phyloP scores from a whole-genome alignment of 2,329 filamentous ascomycete genomes.

The Colletotrichum cereale region DNA sequence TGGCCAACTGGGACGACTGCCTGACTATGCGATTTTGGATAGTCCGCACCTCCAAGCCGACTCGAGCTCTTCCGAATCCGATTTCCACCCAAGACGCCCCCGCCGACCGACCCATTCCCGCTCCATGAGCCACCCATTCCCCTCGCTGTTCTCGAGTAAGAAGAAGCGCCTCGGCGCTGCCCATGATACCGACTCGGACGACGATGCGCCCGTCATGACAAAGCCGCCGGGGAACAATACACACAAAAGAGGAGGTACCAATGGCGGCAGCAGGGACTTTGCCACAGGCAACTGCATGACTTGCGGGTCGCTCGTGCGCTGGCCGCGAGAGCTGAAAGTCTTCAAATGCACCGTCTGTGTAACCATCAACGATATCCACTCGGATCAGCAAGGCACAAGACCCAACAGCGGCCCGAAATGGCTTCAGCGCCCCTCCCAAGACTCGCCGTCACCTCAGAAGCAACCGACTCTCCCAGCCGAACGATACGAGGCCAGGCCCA shows the following conservation, averaged over 20 bases:
- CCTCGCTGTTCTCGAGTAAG: slow-evolving; percentile 73
- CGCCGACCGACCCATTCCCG: slow-evolving; percentile 62
- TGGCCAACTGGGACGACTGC: slow-evolving; percentile 41
- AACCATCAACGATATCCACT: slow-evolving; percentile 81
- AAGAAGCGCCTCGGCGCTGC: slow-evolving; percentile 65
- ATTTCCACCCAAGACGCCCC: slow-evolving; percentile 48
- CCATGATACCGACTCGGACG: slow-evolving; percentile 48
- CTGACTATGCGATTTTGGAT: slow-evolving; percentile 44
- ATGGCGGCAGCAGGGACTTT: slow-evolving; percentile 65
- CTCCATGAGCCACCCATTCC: slow-evolving; percentile 85
- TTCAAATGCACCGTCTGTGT: slow-evolving; percentile 88
- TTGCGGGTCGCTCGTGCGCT: slow-evolving; percentile 83
- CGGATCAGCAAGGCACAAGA: slow-evolving; percentile 25
- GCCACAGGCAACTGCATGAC: slow-evolving; percentile 85
- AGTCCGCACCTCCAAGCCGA: slow-evolving; percentile 48
- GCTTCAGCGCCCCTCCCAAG: slow-evolving; percentile 37
- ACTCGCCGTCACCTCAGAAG: slow-evolving; percentile 35
- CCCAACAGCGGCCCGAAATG: slow-evolving; percentile 36
- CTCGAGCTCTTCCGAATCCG: slow-evolving; percentile 61
- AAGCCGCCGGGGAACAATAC: slow-evolving; percentile 47
- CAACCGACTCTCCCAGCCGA: slow-evolving; percentile 26
- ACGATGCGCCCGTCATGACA: slow-evolving; percentile 48
- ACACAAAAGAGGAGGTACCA: slow-evolving; percentile 50
- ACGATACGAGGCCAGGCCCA: slow-evolving; percentile 42
- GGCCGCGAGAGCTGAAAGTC: slow-evolving; percentile 78